A percentile compares a stretch with the other conserved stretches of the same genome.
These are phyloP conservation scores for Cyclotella choctawhatcheeana DNA, from an alignment of 108 stramenopile genomes.

Conservation along the genomic window DNA sequence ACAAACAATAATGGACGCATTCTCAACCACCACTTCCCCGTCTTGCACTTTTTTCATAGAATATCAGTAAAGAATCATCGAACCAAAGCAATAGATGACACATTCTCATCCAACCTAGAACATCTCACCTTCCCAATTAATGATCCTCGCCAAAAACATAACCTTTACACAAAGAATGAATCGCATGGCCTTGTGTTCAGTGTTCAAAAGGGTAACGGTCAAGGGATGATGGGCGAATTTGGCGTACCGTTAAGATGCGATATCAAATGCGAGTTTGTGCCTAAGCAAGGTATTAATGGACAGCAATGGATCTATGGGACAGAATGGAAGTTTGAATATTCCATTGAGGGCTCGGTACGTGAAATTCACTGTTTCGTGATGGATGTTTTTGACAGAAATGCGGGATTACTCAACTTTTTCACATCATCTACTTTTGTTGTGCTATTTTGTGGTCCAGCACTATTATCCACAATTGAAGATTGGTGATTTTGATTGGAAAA, in stretches of 20 bases:
- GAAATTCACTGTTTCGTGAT: not conserved
- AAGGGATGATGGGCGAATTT: not conserved
- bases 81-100: slow-evolving; percentile 12
- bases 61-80: not conserved
- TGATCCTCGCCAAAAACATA: not conserved
- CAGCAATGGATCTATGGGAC: slow-evolving; percentile 22
- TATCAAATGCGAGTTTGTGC: slow-evolving; percentile 14
- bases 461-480: slow-evolving; percentile 7
- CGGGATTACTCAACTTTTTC: no score
- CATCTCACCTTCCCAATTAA: not conserved
- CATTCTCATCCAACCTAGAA: slow-evolving; percentile 21
- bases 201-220: not conserved
- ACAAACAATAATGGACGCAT: not conserved
- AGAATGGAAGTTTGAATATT: slow-evolving; percentile 16
- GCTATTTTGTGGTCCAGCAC: not conserved
- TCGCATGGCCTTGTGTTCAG: not conserved
- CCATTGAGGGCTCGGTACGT: slow-evolving; percentile 25
- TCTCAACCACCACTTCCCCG: not conserved
- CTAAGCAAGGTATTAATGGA: not conserved
- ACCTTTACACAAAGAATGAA: not conserved
- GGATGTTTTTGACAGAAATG: not conserved
- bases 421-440: not conserved
- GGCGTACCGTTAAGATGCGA: slow-evolving; percentile 4
- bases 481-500: slow-evolving; percentile 18
- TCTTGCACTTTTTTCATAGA: not conserved